Evolutionary conservation across 352 stramenopile genomes (phyloP), one percentile per base, ranked within the genome.

Genomic region (Elongisporangium prolatum): DNA sequence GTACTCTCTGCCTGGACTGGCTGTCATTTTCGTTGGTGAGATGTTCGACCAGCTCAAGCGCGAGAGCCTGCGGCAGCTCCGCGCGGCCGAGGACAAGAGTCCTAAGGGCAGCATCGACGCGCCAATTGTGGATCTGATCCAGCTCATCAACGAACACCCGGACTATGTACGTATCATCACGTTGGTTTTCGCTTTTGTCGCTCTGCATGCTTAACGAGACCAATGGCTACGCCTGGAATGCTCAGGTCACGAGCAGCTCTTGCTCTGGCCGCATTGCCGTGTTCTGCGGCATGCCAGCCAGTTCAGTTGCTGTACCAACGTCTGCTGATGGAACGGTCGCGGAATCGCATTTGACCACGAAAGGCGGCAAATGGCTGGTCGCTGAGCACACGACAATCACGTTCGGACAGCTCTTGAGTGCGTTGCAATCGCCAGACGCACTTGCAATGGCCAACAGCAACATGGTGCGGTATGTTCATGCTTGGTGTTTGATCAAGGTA

Each of bases 91-190:
- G 59, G 86, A 96, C 68, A 97, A 96, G 70, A 96, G 86, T 47
- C 89, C 89, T 7, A 98, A 98, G 59, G 91, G 89, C 5, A 93
- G 75, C 60, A 85, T 98, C 55, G 91, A 98, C 63, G 84, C 77
- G 37, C 84, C 86, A 4, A 96, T 97, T 53, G 77, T 91, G 18
- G 87, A 95, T 38, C 78, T 97, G 68, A 93, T 98, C 59, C 64
- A 71, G 14, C 70, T 77, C 7, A 91, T 97, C 57, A 98, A 98
- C 65, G 67, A 72, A 18, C 77, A 95, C 52, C 67, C 73, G 4
- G 77, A 97, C 67, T 97, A 93, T 56, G 85, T 94, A 60, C 60
- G 81, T 60, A 11, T 0, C 48, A 14, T 22, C 38, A 48, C 14
- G 25, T 51, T 21, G 40, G 25, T 50, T 51, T 38, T 2, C 2